These are phyloP conservation scores for Pestalotiopsis sp. DNA, from an alignment of 2,329 filamentous ascomycete genomes.

Conservation along the genomic window DNA sequence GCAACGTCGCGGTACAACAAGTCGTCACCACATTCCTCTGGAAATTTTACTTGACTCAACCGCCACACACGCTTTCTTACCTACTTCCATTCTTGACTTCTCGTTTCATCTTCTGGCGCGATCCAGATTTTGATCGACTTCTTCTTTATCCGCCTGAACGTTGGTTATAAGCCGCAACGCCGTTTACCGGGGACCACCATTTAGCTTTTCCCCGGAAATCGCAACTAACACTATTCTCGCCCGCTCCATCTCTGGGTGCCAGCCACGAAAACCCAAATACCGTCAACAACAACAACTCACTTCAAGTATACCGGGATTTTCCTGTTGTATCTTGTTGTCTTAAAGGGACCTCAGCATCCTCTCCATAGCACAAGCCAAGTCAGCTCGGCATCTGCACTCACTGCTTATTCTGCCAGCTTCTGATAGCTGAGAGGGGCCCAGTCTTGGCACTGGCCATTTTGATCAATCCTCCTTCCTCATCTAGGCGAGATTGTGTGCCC, in stretches of 20 bases:
- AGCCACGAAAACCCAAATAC: conserved; percentile 6
- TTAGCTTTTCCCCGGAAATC: conserved; percentile 16
- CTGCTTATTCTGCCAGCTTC: conserved; percentile 10
- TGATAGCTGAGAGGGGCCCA: conserved; percentile 22
- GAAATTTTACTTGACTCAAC: not conserved
- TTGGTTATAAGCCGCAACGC: conserved; percentile 17
- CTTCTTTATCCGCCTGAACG: conserved; percentile 21
- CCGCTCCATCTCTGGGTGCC: conserved; percentile 7
- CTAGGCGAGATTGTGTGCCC: conserved; percentile 29
- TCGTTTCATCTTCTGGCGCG: conserved; percentile 13
- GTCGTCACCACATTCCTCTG: conserved; percentile 6
- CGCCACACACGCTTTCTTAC: not conserved
- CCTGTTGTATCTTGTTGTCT: not conserved
- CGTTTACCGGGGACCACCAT: conserved; percentile 15
- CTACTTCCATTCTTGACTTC: conserved; percentile 1
- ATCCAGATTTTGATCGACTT: conserved; percentile 21
- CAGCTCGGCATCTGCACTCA: not conserved
- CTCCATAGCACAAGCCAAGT: not conserved
- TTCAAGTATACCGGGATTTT: not conserved
- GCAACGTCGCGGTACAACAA: not conserved
- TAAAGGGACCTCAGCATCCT: not conserved
- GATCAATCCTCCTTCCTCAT: conserved; percentile 33
- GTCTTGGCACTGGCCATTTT: conserved; percentile 23
- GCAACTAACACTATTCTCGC: conserved; percentile 7
- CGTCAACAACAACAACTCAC: conserved; percentile 7